Percentiles rank a stretch among this genome's conserved stretches.
phyloP scores from a whole-genome alignment of 352 stramenopile genomes.

The Pythium utonaiense region DNA sequence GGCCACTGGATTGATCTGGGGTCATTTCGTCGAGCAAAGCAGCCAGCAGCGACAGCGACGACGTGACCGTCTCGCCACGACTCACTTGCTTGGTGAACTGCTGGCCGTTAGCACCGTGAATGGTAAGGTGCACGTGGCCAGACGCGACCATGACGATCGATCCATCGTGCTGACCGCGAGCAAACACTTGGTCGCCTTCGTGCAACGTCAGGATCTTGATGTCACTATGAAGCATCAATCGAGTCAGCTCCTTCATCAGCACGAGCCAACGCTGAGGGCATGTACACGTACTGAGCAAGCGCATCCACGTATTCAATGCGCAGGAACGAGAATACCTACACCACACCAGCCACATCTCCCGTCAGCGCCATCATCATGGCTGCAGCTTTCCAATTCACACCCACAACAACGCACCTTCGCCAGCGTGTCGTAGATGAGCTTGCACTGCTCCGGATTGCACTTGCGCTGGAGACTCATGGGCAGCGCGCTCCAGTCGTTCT shows the following conservation, averaged over 20 bases:
- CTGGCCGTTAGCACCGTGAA: conserved; percentile 43
- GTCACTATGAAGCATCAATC: conserved; percentile 30
- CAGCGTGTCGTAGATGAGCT: conserved; percentile 75
- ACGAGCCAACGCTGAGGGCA: no score
- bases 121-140: conserved; percentile 51
- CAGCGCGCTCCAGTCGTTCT: conserved; percentile 66
- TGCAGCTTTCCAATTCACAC: no score
- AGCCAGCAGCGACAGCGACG: conserved; percentile 61
- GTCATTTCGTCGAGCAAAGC: conserved; percentile 41
- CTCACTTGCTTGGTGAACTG: conserved; percentile 49
- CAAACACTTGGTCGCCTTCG: conserved; percentile 59
- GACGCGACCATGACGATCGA: conserved; percentile 74
- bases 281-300: conserved; percentile 34
- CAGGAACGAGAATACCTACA: conserved; percentile 69
- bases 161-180: conserved; percentile 51
- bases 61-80: conserved; percentile 68
- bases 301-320: conserved; percentile 60
- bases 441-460: conserved; percentile 68
- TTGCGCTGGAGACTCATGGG: conserved; percentile 51
- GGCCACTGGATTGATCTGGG: conserved; percentile 21
- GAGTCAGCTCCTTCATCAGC: not conserved
- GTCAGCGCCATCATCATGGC: no score
- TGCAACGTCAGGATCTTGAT: conserved; percentile 48
- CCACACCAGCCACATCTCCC: not conserved
- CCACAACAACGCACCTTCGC: conserved; percentile 59